Conservation (phyloP, 331 rosid species). For the Quercus phellos region DNA sequence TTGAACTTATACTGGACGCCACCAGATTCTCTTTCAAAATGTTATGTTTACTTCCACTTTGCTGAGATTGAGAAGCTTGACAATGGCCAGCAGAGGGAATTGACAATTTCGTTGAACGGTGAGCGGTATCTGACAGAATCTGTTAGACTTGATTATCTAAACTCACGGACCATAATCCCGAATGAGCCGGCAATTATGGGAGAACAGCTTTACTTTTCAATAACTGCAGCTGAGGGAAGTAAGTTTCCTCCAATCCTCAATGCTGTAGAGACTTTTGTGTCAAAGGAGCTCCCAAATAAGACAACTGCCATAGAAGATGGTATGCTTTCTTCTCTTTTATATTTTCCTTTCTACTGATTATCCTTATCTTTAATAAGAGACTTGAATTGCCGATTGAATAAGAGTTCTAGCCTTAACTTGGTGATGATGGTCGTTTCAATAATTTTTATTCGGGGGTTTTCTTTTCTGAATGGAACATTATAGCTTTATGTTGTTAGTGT, state of each 20-base stretch:
- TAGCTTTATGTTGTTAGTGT: too few relatives aligned
- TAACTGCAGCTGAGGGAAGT: neutral
- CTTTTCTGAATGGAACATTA: too few relatives aligned
- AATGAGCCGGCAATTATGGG: neutral
- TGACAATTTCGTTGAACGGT: neutral
- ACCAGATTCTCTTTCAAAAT: neutral
- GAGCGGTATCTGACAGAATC: neutral
- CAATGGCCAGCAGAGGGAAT: too few relatives aligned
- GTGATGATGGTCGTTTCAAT: too few relatives aligned
- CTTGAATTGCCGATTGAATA: too few relatives aligned
- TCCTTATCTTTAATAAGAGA: too few relatives aligned
- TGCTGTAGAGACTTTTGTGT: constrained; percentile 9
- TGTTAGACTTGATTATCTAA: constrained; percentile 18
- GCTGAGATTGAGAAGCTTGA: too few relatives aligned
- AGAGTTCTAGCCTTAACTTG: too few relatives aligned
- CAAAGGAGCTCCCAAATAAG: constrained; percentile 11
- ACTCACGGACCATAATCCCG: constrained; percentile 7
- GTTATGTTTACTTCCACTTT: neutral
- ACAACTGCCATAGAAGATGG: constrained; percentile 14
- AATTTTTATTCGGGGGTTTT: too few relatives aligned
- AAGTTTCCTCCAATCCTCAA: neutral
- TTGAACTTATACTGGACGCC: neutral
- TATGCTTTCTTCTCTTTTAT: constrained; percentile 3
- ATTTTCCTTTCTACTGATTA: neutral
- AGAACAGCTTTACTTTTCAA: neutral